Conservation (phyloP, 495 filamentous ascomycete genomes). For the Parathielavia appendiculata region DNA sequence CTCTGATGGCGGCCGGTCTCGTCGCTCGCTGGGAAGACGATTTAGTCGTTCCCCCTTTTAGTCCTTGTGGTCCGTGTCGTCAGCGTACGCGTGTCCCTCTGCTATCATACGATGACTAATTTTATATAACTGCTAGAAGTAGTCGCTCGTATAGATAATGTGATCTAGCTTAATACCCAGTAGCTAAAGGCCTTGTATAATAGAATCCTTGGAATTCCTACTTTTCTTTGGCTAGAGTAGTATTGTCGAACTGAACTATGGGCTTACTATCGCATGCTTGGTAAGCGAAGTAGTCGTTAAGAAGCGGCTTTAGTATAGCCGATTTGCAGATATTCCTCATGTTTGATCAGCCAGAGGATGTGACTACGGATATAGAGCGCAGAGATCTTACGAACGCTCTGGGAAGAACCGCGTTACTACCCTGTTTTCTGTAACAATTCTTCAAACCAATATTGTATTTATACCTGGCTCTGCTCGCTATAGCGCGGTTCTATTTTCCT, state of each 20-base stretch:
- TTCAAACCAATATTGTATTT: slow-evolving; percentile 6
- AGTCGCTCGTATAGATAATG: neutral
- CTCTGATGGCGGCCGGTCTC: neutral
- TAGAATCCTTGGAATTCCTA: slow-evolving; percentile 1
- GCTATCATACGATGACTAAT: slow-evolving; percentile 4
- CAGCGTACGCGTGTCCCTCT: slow-evolving; percentile 1
- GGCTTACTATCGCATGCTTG: neutral
- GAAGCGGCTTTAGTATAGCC: slow-evolving; percentile 5
- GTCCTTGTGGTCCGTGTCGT: slow-evolving; percentile 1
- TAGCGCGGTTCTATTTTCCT: neutral
- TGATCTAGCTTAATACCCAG: slow-evolving; percentile 2
- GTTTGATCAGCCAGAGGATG: neutral
- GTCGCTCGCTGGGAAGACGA: slow-evolving; percentile 5
- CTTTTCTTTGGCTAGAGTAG: neutral
- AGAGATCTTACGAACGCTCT: slow-evolving; percentile 1
- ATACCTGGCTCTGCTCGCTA: neutral
- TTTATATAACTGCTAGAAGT: slow-evolving; percentile 7
- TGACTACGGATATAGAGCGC: neutral
- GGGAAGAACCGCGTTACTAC: slow-evolving; percentile 1
- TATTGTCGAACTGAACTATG: neutral
- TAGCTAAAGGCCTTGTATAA: neutral
- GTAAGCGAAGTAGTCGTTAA: slow-evolving; percentile 7
- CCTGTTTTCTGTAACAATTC: neutral
- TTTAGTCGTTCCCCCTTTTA: neutral
- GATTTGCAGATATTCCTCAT: neutral